These are phyloP conservation scores for Yarrowia divulgata DNA, from an alignment of 805 yeast genomes.

Conservation along the genomic window DNA sequence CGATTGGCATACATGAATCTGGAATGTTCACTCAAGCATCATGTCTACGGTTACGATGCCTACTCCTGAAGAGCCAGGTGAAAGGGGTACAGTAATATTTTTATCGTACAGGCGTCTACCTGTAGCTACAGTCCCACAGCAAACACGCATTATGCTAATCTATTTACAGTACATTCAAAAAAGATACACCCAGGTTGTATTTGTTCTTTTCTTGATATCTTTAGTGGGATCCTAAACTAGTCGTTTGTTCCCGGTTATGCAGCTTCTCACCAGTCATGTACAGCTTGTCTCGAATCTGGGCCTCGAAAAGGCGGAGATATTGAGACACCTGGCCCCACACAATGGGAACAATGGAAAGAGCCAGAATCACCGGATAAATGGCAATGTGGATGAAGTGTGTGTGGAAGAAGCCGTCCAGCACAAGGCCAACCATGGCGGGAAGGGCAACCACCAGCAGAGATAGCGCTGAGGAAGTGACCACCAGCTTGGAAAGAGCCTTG, in stretches of 20 bases:
- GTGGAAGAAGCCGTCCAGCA: slow-evolving; percentile 20
- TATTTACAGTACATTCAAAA: slow-evolving; percentile 24
- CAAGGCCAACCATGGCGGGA: slow-evolving; percentile 3
- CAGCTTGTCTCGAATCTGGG: slow-evolving; percentile 48
- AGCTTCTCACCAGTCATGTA: slow-evolving; percentile 50
- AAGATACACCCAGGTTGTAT: not conserved
- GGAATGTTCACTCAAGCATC: not conserved
- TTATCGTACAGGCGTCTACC: no score
- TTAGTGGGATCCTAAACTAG: not conserved
- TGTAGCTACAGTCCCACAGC: not conserved
- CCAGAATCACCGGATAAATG: slow-evolving; percentile 41
- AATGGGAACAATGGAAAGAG: slow-evolving; percentile 26
- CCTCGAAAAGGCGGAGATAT: slow-evolving; percentile 40
- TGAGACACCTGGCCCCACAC: slow-evolving; percentile 9
- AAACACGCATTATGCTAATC: slow-evolving; percentile 21
- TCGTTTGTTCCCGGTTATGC: slow-evolving; percentile 46
- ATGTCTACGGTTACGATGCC: no score
- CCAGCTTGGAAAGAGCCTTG: not conserved
- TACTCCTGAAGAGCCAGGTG: no score
- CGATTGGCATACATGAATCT: no score
- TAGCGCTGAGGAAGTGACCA: slow-evolving; percentile 14
- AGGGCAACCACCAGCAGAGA: slow-evolving; percentile 25
- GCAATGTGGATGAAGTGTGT: slow-evolving; percentile 12
- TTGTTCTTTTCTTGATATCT: not conserved
- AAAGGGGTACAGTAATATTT: no score